Conservation (phyloP, 2,329 filamentous ascomycete genomes). For the Akanthomyces muscarius region DNA sequence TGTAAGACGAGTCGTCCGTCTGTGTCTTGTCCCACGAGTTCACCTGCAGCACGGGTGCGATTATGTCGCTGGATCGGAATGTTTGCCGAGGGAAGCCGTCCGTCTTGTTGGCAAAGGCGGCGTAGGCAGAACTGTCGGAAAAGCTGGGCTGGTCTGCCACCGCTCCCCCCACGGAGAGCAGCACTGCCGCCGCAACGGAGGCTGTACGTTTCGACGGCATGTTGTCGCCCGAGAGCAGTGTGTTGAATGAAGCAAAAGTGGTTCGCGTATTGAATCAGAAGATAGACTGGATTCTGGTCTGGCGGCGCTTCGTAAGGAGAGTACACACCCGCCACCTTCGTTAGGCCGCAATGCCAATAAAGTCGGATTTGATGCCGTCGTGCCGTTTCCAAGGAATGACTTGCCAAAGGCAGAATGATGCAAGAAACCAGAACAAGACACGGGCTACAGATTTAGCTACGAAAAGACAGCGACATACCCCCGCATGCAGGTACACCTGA, state of each 20-base stretch:
- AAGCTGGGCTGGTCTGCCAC: conserved; percentile 26
- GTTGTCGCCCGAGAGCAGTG: not conserved
- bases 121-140: conserved; percentile 27
- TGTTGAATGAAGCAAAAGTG: not conserved
- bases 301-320: conserved; percentile 3
- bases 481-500: conserved; percentile 1
- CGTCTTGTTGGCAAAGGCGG: conserved; percentile 24
- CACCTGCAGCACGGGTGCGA: conserved; percentile 34
- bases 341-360: conserved; percentile 7
- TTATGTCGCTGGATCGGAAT: conserved; percentile 30
- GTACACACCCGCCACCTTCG: conserved; percentile 11
- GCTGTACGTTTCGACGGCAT: conserved; percentile 2
- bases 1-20: conserved; percentile 28
- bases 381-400: not conserved
- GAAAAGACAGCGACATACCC: not conserved
- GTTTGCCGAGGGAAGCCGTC: conserved; percentile 30
- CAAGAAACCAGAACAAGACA: not conserved
- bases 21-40: conserved; percentile 27
- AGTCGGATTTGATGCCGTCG: not conserved
- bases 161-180: conserved; percentile 15
- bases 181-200: conserved; percentile 3
- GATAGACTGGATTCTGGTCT: not conserved
- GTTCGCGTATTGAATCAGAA: not conserved
- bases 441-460: not conserved
- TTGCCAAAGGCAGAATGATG: conserved; percentile 5